phyloP scores from a whole-genome alignment of 805 yeast genomes.

The Wickerhamomyces sydowiorum region DNA sequence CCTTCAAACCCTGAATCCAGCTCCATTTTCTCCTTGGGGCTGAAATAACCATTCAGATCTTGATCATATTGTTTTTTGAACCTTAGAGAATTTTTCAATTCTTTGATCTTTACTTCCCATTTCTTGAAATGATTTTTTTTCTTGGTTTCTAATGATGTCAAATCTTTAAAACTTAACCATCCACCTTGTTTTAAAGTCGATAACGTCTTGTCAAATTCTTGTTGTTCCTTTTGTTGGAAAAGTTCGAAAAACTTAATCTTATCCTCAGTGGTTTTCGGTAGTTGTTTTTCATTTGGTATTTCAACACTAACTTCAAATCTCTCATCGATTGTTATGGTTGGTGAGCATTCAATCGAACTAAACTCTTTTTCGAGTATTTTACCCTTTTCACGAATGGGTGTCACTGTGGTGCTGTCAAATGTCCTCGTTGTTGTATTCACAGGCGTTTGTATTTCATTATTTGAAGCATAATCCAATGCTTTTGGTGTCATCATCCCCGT shows the following conservation, averaged over 20 bases:
- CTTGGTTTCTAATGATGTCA: slow-evolving; percentile 11
- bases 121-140: slow-evolving; percentile 15
- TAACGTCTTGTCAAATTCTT: slow-evolving; percentile 14
- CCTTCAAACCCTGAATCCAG: background rate
- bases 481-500: background rate
- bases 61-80: background rate
- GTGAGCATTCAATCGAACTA: slow-evolving; percentile 8
- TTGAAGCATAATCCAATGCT: background rate
- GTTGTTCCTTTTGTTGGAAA: slow-evolving; percentile 14
- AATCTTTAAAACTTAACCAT: slow-evolving; percentile 19
- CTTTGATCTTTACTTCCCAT: slow-evolving; percentile 19
- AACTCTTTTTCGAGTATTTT: background rate
- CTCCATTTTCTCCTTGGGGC: background rate
- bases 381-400: background rate
- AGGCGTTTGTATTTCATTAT: background rate
- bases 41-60: background rate
- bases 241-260: slow-evolving; percentile 12
- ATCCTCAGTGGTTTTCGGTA: slow-evolving; percentile 14
- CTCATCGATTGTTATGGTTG: slow-evolving; percentile 19
- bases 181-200: slow-evolving; percentile 16
- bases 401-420: background rate
- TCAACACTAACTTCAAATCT: slow-evolving; percentile 18
- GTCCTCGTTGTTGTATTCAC: background rate
- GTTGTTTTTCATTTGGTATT: slow-evolving; percentile 7
- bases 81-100: slow-evolving; percentile 1